Conservation (phyloP, 768 basidiomycete genomes). For the Pulveroboletus sp. region DNA sequence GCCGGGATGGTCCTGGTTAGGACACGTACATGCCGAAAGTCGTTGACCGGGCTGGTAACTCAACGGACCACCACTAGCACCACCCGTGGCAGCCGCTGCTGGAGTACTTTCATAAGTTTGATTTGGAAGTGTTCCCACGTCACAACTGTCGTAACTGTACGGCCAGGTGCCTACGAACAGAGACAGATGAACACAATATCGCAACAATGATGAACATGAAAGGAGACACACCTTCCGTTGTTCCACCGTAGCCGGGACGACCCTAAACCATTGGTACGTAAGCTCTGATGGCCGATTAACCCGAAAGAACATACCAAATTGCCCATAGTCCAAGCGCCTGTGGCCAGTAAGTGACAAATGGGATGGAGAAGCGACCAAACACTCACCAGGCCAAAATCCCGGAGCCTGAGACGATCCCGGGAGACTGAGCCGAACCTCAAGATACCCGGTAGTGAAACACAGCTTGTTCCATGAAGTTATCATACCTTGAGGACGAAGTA, state of each 20-base stretch:
- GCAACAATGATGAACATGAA: background rate
- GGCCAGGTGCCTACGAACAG: constrained; percentile 54
- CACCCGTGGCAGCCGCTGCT: constrained; percentile 51
- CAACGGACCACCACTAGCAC: constrained; percentile 46
- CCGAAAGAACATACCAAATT: constrained; percentile 41
- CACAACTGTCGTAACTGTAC: constrained; percentile 80
- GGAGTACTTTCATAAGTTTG: constrained; percentile 70
- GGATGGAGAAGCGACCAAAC: constrained; percentile 20
- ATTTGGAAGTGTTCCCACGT: constrained; percentile 81
- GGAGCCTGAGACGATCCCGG: constrained; percentile 58
- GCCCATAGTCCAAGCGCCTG: constrained; percentile 74
- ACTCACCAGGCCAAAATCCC: constrained; percentile 83
- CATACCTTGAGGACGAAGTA: constrained; percentile 45
- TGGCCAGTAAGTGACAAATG: constrained; percentile 2
- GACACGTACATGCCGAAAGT: constrained; percentile 83
- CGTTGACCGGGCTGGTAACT: constrained; percentile 86
- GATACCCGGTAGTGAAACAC: constrained; percentile 89
- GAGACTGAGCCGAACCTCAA: constrained; percentile 78
- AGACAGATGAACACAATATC: background rate
- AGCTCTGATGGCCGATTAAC: constrained; percentile 3
- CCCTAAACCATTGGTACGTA: constrained; percentile 48
- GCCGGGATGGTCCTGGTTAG: constrained; percentile 84
- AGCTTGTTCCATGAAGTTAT: constrained; percentile 90
- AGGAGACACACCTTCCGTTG: constrained; percentile 60
- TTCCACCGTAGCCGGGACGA: constrained; percentile 84